Conservation (phyloP, 331 rosid genomes). For the Spiraea crenata region DNA sequence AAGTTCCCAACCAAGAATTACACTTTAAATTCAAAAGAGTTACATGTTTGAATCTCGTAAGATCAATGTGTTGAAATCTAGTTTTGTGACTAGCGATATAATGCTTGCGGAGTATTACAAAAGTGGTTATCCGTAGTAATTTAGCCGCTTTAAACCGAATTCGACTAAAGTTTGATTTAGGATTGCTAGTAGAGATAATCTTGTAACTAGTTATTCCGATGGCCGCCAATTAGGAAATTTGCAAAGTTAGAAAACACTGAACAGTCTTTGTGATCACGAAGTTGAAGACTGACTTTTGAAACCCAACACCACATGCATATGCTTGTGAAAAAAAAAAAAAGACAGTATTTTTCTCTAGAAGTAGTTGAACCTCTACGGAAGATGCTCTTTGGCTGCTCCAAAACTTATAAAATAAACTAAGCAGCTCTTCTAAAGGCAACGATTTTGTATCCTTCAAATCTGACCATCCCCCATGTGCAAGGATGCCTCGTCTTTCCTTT, state of each 20-base stretch:
- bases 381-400: constrained; percentile 26
- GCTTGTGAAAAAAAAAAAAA: background rate
- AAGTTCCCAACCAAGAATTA: no score
- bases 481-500: constrained; percentile 44
- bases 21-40: no score
- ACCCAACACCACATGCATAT: constrained; percentile 20
- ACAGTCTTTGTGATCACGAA: constrained; percentile 4
- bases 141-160: no score
- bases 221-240: background rate
- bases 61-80: no score
- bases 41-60: no score
- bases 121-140: no score
- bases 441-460: constrained; percentile 47
- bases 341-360: background rate
- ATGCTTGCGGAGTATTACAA: no score
- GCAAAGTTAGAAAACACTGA: background rate
- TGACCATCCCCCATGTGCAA: constrained; percentile 82
- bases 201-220: background rate
- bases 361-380: constrained; percentile 23
- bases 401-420: constrained; percentile 1
- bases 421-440: constrained; percentile 28
- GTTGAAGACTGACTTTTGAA: constrained; percentile 7
- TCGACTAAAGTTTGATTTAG: no score
- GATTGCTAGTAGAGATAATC: no score
- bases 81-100: no score